Percentiles rank a stretch among this genome's conserved stretches.
Evolutionary conservation across 2,329 filamentous ascomycete genomes (phyloP).

Genomic region (Diaporthe destruens): DNA sequence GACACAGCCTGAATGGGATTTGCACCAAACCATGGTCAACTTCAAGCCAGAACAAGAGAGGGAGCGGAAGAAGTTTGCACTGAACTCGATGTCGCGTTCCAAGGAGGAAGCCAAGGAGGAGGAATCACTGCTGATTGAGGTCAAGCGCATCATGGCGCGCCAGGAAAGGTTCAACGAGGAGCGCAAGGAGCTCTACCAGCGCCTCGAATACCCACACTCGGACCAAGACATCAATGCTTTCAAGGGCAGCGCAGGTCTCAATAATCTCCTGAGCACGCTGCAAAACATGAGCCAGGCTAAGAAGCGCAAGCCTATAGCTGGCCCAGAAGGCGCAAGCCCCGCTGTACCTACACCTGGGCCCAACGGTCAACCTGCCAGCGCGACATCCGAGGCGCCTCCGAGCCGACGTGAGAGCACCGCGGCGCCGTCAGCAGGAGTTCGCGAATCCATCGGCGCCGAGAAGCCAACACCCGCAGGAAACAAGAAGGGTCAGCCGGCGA

Average conservation of each 20-base stretch:
- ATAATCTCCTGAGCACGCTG: slow-evolving; percentile 54
- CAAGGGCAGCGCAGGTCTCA: slow-evolving; percentile 39
- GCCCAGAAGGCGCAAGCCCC: slow-evolving; percentile 66
- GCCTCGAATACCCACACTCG: slow-evolving; percentile 83
- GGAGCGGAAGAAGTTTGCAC: slow-evolving; percentile 85
- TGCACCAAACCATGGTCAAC: slow-evolving; percentile 87
- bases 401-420: slow-evolving; percentile 67
- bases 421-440: slow-evolving; percentile 54
- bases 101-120: slow-evolving; percentile 94
- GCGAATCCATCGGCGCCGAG: slow-evolving; percentile 60
- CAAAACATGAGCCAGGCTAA: slow-evolving; percentile 91
- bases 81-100: slow-evolving; percentile 81
- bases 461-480: slow-evolving; percentile 55
- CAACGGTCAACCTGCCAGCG: slow-evolving; percentile 51
- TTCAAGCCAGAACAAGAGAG: slow-evolving; percentile 87
- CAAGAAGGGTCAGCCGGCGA: slow-evolving; percentile 65
- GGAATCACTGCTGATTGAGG: slow-evolving; percentile 86
- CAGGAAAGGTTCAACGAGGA: slow-evolving; percentile 90
- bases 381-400: slow-evolving; percentile 54
- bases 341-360: slow-evolving; percentile 53
- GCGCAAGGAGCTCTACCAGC: slow-evolving; percentile 85
- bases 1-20: slow-evolving; percentile 84
- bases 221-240: slow-evolving; percentile 75
- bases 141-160: slow-evolving; percentile 90
- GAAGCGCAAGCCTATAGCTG: slow-evolving; percentile 82